A percentile compares a stretch with the other conserved stretches of the same genome.
phyloP scores from a whole-genome alignment of 208 protist genomes.

The Crithidia sp. region DNA sequence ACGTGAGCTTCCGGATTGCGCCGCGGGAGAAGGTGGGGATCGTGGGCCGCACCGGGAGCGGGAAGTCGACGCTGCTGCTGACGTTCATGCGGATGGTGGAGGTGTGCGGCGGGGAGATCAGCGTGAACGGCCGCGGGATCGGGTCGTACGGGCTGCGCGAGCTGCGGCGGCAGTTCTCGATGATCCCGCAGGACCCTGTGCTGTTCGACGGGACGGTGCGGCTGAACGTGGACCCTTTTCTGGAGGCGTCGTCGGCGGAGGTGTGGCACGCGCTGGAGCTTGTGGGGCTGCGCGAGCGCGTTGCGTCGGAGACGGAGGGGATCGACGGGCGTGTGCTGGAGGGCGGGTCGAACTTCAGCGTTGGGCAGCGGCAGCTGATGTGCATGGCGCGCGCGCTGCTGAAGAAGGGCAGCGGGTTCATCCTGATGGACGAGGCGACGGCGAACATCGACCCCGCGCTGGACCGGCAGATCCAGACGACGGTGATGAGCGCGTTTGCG shows the following conservation, averaged over 20 bases:
- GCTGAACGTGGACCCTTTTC: conserved; percentile 80
- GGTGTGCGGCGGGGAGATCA: conserved; percentile 55
- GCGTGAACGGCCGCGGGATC: conserved; percentile 47
- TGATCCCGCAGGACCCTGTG: conserved; percentile 88
- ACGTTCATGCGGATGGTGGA: conserved; percentile 78
- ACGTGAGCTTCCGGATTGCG: conserved; percentile 57
- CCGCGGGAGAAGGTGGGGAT: conserved; percentile 83
- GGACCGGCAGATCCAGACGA: conserved; percentile 68
- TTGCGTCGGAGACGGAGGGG: conserved; percentile 33
- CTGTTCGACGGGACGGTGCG: conserved; percentile 82
- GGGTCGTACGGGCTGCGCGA: conserved; percentile 42
- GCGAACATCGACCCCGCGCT: conserved; percentile 75
- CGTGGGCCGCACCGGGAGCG: conserved; percentile 84
- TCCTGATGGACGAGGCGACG: conserved; percentile 88
- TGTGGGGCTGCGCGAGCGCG: conserved; percentile 50
- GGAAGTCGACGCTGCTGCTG: conserved; percentile 87
- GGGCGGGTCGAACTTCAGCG: conserved; percentile 77
- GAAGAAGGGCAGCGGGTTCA: conserved; percentile 56
- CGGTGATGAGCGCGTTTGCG: conserved; percentile 57
- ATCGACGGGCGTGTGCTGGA: conserved; percentile 54
- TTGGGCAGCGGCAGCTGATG: conserved; percentile 80
- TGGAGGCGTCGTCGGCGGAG: conserved; percentile 29
- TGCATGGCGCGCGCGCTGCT: conserved; percentile 77
- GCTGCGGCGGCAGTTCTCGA: conserved; percentile 71
- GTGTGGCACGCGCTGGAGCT: conserved; percentile 57